Conservation (phyloP, 1,284 basidiomycete species). For the Naganishia cerealis region DNA sequence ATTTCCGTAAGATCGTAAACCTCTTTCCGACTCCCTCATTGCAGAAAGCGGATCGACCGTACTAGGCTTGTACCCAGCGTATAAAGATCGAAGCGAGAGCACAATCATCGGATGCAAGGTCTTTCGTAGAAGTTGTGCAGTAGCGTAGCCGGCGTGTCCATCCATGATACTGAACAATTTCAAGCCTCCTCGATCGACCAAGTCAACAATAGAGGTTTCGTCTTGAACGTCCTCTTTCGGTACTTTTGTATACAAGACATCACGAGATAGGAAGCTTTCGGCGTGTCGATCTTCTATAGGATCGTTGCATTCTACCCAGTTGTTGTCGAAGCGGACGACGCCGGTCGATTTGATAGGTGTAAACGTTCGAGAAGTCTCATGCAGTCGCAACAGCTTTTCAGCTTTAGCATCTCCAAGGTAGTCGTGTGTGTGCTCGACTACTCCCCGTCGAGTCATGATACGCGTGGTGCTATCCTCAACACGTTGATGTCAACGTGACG, state of each 20-base stretch:
- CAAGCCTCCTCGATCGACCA: conserved; percentile 63
- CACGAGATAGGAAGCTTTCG: conserved; percentile 64
- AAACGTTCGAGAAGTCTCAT: conserved; percentile 28
- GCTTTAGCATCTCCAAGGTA: conserved; percentile 4
- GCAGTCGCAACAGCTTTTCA: conserved; percentile 13
- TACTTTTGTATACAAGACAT: conserved; percentile 44
- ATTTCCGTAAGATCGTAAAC: conserved; percentile 36
- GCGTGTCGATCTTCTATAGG: conserved; percentile 86
- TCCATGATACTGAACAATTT: conserved; percentile 88
- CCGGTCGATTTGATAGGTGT: conserved; percentile 42
- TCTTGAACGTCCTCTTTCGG: conserved; percentile 20
- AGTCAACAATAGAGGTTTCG: conserved; percentile 18
- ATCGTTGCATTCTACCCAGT: conserved; percentile 76
- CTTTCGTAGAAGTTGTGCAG: conserved; percentile 78
- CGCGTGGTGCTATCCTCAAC: conserved; percentile 26
- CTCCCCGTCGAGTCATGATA: conserved; percentile 30
- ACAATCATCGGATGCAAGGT: conserved; percentile 83
- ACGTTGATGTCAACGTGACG: not conserved
- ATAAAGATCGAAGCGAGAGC: conserved; percentile 65
- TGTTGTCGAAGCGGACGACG: conserved; percentile 66
- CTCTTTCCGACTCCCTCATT: conserved; percentile 27
- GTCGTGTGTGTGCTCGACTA: conserved; percentile 31
- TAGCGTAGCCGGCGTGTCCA: conserved; percentile 82
- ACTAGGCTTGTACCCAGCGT: conserved; percentile 51
- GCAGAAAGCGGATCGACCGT: conserved; percentile 29